Conservation (phyloP, 1,284 basidiomycete genomes). For the Pseudozyma tsukubaensis region DNA sequence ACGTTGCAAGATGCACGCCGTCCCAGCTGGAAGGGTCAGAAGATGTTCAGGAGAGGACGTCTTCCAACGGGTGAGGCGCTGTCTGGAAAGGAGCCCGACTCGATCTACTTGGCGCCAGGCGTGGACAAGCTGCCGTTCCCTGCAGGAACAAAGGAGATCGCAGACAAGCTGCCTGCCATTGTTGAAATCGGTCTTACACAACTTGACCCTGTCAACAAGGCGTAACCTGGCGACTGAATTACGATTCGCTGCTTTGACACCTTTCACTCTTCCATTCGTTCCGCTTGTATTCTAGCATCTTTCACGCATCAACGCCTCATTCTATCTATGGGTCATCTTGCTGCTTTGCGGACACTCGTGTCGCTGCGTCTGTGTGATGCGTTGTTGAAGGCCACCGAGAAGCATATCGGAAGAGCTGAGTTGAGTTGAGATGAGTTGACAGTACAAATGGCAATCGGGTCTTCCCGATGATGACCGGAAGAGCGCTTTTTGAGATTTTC, state of each 20-base stretch:
- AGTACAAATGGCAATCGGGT: neutral
- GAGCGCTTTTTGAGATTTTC: neutral
- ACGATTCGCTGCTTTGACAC: too few species aligned
- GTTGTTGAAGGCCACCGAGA: neutral
- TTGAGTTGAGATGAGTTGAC: too few species aligned
- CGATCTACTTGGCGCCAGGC: slow-evolving; percentile 84
- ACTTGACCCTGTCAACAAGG: slow-evolving; percentile 35
- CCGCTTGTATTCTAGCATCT: slow-evolving; percentile 38
- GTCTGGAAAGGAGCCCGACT: slow-evolving; percentile 77
- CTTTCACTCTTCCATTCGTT: neutral
- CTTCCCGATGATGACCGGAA: slow-evolving; percentile 6
- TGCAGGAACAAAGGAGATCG: slow-evolving; percentile 84
- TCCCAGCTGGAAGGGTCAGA: slow-evolving; percentile 63
- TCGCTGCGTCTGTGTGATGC: neutral
- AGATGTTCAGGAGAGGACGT: slow-evolving; percentile 60
- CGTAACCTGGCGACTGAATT: slow-evolving; percentile 7
- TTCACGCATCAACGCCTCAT: neutral
- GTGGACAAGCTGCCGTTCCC: slow-evolving; percentile 89
- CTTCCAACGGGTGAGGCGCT: slow-evolving; percentile 73
- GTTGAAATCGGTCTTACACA: slow-evolving; percentile 60
- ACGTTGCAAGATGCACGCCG: slow-evolving; percentile 65
- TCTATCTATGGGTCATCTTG: too few species aligned
- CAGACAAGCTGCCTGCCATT: slow-evolving; percentile 71
- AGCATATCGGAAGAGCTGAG: too few species aligned
- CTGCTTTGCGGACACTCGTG: too few species aligned